These are phyloP conservation scores for Deinandra increscens DNA, from an alignment of 129 eudicot species.

Conservation along the genomic window DNA sequence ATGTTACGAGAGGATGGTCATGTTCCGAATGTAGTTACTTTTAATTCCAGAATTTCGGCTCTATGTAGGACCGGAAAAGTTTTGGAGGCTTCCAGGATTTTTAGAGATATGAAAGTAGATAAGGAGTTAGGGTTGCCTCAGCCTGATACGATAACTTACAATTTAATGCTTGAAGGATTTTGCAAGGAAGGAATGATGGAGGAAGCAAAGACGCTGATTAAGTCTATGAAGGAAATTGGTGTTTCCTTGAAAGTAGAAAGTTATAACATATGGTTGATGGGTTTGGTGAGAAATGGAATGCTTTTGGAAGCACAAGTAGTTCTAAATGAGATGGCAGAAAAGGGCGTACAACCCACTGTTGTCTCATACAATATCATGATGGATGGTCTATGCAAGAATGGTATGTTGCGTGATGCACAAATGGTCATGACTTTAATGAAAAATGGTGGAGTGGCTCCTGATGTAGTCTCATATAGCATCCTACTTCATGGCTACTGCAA, in stretches of 20 bases:
- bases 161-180: conserved; percentile 74
- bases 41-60: conserved; percentile 86
- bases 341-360: conserved; percentile 51
- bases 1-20: conserved; percentile 71
- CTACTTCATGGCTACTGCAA: conserved; percentile 83
- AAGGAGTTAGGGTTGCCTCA: conserved; percentile 68
- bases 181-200: conserved; percentile 76
- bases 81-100: conserved; percentile 79
- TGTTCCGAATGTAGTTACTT: conserved; percentile 71
- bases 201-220: conserved; percentile 58
- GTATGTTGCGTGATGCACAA: conserved; percentile 79
- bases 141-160: conserved; percentile 65
- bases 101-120: conserved; percentile 86
- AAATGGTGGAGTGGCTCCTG: conserved; percentile 55
- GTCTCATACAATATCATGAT: conserved; percentile 58
- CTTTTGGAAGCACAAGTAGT: conserved; percentile 66
- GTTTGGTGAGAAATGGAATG: conserved; percentile 70
- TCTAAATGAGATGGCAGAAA: conserved; percentile 58
- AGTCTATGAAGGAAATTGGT: conserved; percentile 58
- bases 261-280: conserved; percentile 70
- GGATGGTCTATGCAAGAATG: conserved; percentile 63
- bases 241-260: conserved; percentile 48
- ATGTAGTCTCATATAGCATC: conserved; percentile 65
- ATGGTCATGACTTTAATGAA: conserved; percentile 61
- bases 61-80: conserved; percentile 67